phyloP scores from a whole-genome alignment of 139 green algal genomes.

The Picocystis salinarum region DNA sequence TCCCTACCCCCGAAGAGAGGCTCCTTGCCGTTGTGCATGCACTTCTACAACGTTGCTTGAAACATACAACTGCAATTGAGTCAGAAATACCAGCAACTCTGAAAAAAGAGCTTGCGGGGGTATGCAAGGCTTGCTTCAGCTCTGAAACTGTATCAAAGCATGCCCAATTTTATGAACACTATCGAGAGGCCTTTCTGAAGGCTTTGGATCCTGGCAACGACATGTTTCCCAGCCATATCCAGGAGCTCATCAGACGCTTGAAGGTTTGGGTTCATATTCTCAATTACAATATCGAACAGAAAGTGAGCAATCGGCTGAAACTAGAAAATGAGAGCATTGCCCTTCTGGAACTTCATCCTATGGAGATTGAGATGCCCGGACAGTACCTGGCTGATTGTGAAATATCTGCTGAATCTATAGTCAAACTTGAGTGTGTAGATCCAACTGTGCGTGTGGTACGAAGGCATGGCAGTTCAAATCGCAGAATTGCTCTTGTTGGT shows the following conservation, averaged over 20 bases:
- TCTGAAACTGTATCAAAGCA: constrained; percentile 30
- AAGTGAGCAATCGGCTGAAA: constrained; percentile 38
- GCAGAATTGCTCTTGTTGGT: constrained; percentile 59
- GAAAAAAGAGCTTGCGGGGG: constrained; percentile 59
- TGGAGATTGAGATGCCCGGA: constrained; percentile 82
- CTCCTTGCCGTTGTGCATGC: constrained; percentile 80
- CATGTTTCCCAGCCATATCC: constrained; percentile 60
- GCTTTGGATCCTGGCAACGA: constrained; percentile 60
- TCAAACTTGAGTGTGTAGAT: constrained; percentile 66
- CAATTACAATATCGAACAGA: constrained; percentile 50
- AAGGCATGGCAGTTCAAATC: constrained; percentile 47
- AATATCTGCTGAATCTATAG: constrained; percentile 9
- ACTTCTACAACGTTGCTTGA: constrained; percentile 82
- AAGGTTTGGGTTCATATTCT: constrained; percentile 65
- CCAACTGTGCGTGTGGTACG: constrained; percentile 61
- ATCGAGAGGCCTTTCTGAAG: constrained; percentile 62
- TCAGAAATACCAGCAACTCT: constrained; percentile 50
- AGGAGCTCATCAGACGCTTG: constrained; percentile 57
- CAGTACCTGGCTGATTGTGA: constrained; percentile 26
- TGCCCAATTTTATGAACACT: constrained; percentile 25
- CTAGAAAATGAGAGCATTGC: constrained; percentile 60
- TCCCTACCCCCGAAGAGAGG: constrained; percentile 67
- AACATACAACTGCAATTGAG: constrained; percentile 18
- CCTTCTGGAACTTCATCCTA: constrained; percentile 45
- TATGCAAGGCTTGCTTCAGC: constrained; percentile 34